Evolutionary conservation across 345 rosid species (phyloP), one percentile per base, ranked within the genome.

Genomic region (Populus alba): DNA sequence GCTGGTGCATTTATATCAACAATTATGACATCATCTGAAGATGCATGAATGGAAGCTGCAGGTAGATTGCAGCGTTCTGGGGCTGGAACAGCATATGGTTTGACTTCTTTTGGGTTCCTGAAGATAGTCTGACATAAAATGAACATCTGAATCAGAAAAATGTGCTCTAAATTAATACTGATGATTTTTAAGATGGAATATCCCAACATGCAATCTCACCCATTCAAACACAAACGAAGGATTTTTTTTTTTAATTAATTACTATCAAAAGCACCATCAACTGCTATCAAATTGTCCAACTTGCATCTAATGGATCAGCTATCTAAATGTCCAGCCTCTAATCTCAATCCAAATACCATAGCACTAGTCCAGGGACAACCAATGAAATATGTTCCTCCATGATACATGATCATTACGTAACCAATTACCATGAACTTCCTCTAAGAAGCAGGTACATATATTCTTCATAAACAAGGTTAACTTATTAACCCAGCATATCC

Each of bases 61-160:
- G 99, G 99, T 81, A 96, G 84, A 86, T 96, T 96, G 92, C 99
- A 96, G 72, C 92, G 92, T 71, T 94, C 99, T 17, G 97, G 94
- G 71, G 85, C 79, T 68, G 92, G 90, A 83, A 96, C 91, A 68
- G 81, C 69, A 84, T 94, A 94, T 41, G 93, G 92, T 78, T 89
- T 94, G 75, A 96, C 87, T 82, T 89, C 97, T 77, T 86, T 90
- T 25, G 98, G 99, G 81, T 94, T 94, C 77, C 97, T 87, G 73
- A 96, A 96, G 76, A 96, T 96, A 71, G 98, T 94, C 99, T 96
- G 92, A 78, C 73, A 81, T 82, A 68, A 76, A 66, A 72, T 49
- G 53, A 57, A 23, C 23, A 37, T 39, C 22, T 18, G 59, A 73
- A 71, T 69, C 72, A 79, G 68, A 17, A 68, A 33, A 43, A 49